phyloP scores from a whole-genome alignment of 495 filamentous ascomycete genomes.

The Aspergillus hancockii region DNA sequence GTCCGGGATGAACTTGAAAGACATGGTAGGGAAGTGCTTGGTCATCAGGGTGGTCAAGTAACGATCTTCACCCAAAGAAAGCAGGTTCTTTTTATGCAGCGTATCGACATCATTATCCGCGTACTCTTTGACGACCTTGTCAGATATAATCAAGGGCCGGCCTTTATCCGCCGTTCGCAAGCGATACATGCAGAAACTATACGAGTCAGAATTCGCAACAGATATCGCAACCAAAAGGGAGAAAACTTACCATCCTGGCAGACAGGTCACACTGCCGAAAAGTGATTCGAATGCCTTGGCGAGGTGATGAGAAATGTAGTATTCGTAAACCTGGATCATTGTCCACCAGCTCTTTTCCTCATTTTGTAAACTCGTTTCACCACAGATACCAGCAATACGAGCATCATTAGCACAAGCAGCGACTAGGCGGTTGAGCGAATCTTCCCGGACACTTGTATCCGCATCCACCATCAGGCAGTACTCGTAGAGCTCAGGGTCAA shows the following conservation, averaged over 20 bases:
- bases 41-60: conserved; percentile 97
- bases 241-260: conserved; percentile 87
- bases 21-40: conserved; percentile 93
- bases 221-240: background rate
- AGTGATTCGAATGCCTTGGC: conserved; percentile 94
- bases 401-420: conserved; percentile 91
- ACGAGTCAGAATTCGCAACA: conserved; percentile 30
- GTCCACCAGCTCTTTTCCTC: conserved; percentile 96
- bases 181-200: conserved; percentile 98
- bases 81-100: conserved; percentile 96
- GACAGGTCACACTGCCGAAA: conserved; percentile 94
- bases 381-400: conserved; percentile 96
- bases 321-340: conserved; percentile 99
- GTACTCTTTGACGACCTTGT: conserved; percentile 84
- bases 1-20: conserved; percentile 92
- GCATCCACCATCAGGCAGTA: conserved; percentile 98
- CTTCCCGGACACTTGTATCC: conserved; percentile 91
- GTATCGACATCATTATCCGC: conserved; percentile 86
- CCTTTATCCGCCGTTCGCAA: conserved; percentile 90
- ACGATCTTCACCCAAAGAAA: conserved; percentile 95
- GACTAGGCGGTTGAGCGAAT: conserved; percentile 89
- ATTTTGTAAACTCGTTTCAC: conserved; percentile 94
- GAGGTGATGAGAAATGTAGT: conserved; percentile 94
- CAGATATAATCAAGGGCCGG: conserved; percentile 87
- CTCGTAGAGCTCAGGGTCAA: conserved; percentile 96